Conservation (phyloP, 78 protist species). For the Dictyostelium firmibasis region DNA sequence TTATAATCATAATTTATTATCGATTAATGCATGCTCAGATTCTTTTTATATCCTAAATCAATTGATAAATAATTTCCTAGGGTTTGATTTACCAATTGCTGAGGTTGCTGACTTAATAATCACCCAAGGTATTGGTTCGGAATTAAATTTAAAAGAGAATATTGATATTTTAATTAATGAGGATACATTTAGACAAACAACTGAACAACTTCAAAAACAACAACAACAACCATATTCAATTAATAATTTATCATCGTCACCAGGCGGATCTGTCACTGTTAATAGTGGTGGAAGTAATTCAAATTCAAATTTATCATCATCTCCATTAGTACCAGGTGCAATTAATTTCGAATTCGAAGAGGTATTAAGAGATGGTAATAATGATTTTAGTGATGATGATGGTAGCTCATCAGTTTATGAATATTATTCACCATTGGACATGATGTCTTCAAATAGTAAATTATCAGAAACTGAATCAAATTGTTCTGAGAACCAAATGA, state of each 20-base stretch:
- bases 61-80: constrained; percentile 58
- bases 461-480: constrained; percentile 32
- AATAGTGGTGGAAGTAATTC: neutral
- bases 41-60: constrained; percentile 48
- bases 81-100: constrained; percentile 67
- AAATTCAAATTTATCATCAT: neutral
- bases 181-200: constrained; percentile 37
- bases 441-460: constrained; percentile 28
- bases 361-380: neutral
- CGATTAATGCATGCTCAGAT: constrained; percentile 56
- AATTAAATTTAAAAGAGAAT: constrained; percentile 45
- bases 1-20: constrained; percentile 42
- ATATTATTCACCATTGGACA: constrained; percentile 61
- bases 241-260: neutral
- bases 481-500: neutral
- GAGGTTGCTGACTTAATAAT: constrained; percentile 72
- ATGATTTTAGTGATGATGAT: constrained; percentile 23
- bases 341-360: constrained; percentile 55
- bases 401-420: constrained; percentile 28
- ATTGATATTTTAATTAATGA: constrained; percentile 77
- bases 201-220: neutral
- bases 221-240: neutral
- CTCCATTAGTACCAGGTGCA: constrained; percentile 16
- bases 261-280: neutral
- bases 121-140: constrained; percentile 59